These are phyloP conservation scores for Ophiocordyceps robertsii DNA, from an alignment of 2,329 filamentous ascomycete genomes.

Conservation along the genomic window DNA sequence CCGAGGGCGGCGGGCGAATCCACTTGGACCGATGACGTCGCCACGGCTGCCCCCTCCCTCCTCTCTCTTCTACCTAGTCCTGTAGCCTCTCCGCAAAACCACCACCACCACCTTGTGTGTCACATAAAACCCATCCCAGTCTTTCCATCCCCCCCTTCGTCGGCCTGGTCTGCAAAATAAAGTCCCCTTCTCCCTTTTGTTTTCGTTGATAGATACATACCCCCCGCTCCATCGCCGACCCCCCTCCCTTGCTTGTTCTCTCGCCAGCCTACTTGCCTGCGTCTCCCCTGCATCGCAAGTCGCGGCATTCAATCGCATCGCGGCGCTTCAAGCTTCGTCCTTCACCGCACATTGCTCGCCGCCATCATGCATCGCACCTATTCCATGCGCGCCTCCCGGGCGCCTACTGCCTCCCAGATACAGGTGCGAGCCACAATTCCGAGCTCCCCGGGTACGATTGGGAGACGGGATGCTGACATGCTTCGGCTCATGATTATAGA, in stretches of 20 bases:
- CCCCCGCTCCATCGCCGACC: too few species aligned
- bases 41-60: slow-evolving; percentile 2
- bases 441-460: not conserved
- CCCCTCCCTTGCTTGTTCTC: not conserved
- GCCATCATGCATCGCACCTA: slow-evolving; percentile 89
- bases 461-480: not conserved
- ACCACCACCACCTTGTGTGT: slow-evolving; percentile 1
- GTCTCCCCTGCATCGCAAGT: not conserved
- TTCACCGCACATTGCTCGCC: not conserved
- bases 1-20: not conserved
- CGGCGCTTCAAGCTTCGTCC: not conserved
- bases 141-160: not conserved
- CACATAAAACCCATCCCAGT: slow-evolving; percentile 5
- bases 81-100: slow-evolving; percentile 3
- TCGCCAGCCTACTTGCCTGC: not conserved
- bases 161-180: not conserved
- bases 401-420: slow-evolving; percentile 76
- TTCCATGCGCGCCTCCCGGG: slow-evolving; percentile 94
- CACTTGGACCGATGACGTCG: slow-evolving; percentile 7
- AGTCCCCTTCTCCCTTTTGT: not conserved
- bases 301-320: not conserved
- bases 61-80: too few species aligned
- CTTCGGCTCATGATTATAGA: slow-evolving; percentile 38
- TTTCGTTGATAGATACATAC: too few species aligned
- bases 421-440: slow-evolving; percentile 27